Evolutionary conservation across 2,329 filamentous ascomycete species (phyloP).

Genomic region (Alternaria ventricosa): DNA sequence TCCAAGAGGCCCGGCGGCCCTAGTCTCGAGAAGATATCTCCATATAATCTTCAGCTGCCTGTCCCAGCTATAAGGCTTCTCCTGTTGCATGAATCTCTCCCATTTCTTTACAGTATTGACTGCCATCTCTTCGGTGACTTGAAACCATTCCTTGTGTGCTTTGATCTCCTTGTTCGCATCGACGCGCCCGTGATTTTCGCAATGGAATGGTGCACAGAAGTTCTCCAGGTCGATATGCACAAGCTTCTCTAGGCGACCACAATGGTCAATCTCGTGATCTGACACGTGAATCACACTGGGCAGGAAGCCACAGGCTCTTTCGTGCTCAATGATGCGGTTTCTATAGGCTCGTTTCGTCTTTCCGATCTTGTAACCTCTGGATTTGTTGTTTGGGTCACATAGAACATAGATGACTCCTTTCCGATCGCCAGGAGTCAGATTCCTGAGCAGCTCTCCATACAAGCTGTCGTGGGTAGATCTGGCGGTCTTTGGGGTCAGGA

Average conservation of each 20-base stretch:
- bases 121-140: constrained; percentile 4
- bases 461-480: constrained; percentile 4
- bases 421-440: background rate
- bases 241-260: constrained; percentile 5
- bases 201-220: background rate
- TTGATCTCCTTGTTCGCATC: background rate
- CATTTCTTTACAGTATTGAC: constrained; percentile 14
- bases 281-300: background rate
- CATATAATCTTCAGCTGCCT: constrained; percentile 13
- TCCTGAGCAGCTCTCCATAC: background rate
- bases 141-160: constrained; percentile 20
- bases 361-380: constrained; percentile 15
- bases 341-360: background rate
- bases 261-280: background rate
- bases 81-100: constrained; percentile 13
- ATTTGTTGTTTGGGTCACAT: background rate
- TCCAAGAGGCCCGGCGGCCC: background rate
- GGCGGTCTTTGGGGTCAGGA: background rate
- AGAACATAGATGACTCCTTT: constrained; percentile 16
- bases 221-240: constrained; percentile 8
- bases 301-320: background rate
- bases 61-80: constrained; percentile 15
- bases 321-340: constrained; percentile 8
- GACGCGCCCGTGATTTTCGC: background rate
- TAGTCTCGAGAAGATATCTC: constrained; percentile 9